These are phyloP conservation scores for Singerocomus inundabilis DNA, from an alignment of 1,284 basidiomycete genomes.

Conservation along the genomic window DNA sequence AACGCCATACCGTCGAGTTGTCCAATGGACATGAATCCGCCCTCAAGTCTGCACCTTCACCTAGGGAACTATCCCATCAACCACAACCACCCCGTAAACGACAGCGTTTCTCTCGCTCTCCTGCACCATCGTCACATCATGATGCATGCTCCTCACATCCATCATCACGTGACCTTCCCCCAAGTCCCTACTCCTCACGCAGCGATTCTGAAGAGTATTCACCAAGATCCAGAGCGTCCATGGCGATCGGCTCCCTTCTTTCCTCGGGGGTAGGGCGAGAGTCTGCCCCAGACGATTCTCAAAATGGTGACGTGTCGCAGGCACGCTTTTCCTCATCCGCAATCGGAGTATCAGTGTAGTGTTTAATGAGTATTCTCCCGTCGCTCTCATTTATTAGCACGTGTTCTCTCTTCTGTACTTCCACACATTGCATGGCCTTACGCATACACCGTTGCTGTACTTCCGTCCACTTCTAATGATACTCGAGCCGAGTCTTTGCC, in stretches of 20 bases:
- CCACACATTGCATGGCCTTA: conserved; percentile 26
- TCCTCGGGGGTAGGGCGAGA: conserved; percentile 31
- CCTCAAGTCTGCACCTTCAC: conserved; percentile 7
- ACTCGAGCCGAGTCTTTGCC: neutral
- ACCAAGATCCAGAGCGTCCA: conserved; percentile 34
- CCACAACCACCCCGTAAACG: conserved; percentile 43
- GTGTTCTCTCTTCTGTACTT: conserved; percentile 24
- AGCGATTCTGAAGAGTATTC: conserved; percentile 37
- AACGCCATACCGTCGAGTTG: conserved; percentile 13
- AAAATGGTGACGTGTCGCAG: conserved; percentile 25
- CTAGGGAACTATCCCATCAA: conserved; percentile 25
- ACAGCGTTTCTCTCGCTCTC: conserved; percentile 42
- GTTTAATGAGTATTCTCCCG: neutral
- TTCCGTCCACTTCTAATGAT: conserved; percentile 23
- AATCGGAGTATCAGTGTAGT: conserved; percentile 25
- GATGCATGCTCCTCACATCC: conserved; percentile 29
- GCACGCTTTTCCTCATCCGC: conserved; percentile 21
- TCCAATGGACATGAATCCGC: conserved; percentile 17
- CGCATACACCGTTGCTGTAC: conserved; percentile 21
- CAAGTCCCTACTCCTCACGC: conserved; percentile 36
- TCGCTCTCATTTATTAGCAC: conserved; percentile 22
- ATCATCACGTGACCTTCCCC: conserved; percentile 34
- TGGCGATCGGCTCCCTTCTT: conserved; percentile 35
- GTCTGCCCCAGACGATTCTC: conserved; percentile 24
- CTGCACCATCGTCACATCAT: conserved; percentile 23